These are phyloP conservation scores for Paracoccidioides brasiliensis DNA, from an alignment of 2,329 filamentous ascomycete species.

Conservation along the genomic window DNA sequence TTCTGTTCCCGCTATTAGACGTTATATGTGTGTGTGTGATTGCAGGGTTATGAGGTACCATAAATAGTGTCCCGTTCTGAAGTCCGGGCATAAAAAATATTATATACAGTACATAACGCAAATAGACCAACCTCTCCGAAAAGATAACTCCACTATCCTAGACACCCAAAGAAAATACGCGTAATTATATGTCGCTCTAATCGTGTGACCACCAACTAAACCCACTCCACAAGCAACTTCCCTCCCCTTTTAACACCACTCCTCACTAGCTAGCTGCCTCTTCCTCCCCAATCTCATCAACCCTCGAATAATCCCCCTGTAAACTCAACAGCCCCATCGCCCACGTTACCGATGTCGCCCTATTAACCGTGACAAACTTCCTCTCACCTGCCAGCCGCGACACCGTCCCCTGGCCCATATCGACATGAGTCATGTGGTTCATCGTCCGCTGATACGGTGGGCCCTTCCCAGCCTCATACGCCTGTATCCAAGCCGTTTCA, in stretches of 20 bases:
- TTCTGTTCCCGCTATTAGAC: no score
- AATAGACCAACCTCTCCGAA: no score
- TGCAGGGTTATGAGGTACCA: no score
- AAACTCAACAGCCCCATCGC: slow-evolving; percentile 66
- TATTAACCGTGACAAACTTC: slow-evolving; percentile 48
- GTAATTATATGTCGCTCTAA: not conserved
- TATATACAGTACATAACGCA: no score
- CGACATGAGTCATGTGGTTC: slow-evolving; percentile 4
- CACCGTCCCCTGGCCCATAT: slow-evolving; percentile 13
- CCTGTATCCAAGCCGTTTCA: slow-evolving; percentile 70
- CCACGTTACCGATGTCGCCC: slow-evolving; percentile 54
- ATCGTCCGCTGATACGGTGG: slow-evolving; percentile 53
- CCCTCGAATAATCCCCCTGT: slow-evolving; percentile 48
- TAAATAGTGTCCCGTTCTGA: no score
- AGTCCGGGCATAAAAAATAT: no score
- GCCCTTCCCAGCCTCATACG: slow-evolving; percentile 58
- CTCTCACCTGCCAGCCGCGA: slow-evolving; percentile 22
- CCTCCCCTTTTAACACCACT: not conserved
- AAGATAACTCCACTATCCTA: no score
- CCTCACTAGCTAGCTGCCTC: not conserved
- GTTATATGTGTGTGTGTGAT: no score
- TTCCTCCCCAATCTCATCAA: not conserved
- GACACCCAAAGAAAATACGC: not conserved
- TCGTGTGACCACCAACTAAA: not conserved
- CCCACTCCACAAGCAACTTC: not conserved